phyloP scores from a whole-genome alignment of 176 grass and related monocot genomes.

The Pontederia crassipes region DNA sequence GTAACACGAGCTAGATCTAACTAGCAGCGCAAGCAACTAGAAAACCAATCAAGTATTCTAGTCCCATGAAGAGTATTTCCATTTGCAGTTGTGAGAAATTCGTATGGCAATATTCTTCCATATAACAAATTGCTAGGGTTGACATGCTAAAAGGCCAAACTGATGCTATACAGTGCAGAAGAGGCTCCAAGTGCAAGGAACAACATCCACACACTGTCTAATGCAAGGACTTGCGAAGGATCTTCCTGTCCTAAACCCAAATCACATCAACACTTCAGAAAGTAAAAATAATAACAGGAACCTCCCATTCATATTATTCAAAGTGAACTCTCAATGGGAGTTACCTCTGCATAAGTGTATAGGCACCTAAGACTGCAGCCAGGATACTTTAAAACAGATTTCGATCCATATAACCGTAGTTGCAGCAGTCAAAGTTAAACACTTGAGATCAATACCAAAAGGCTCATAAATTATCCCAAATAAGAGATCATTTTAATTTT shows the following conservation, averaged over 20 bases:
- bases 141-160: slow-evolving; percentile 26
- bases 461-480: not conserved
- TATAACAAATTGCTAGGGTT: slow-evolving; percentile 43
- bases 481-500: not conserved
- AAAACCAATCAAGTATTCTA: slow-evolving; percentile 61
- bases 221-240: slow-evolving; percentile 53
- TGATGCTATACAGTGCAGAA: slow-evolving; percentile 36
- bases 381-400: slow-evolving; percentile 90
- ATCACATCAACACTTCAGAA: slow-evolving; percentile 29
- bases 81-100: slow-evolving; percentile 34
- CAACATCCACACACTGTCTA: slow-evolving; percentile 73
- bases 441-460: slow-evolving; percentile 1
- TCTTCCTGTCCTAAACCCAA: slow-evolving; percentile 93
- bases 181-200: slow-evolving; percentile 62
- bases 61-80: slow-evolving; percentile 40
- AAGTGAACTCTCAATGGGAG: not conserved
- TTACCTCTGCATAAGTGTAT: slow-evolving; percentile 80
- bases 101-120: slow-evolving; percentile 29
- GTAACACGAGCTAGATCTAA: slow-evolving; percentile 15
- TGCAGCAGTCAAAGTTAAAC: slow-evolving; percentile 37
- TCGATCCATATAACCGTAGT: too few species aligned
- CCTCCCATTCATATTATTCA: not conserved
- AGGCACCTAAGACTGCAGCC: slow-evolving; percentile 79
- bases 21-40: slow-evolving; percentile 67
- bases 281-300: slow-evolving; percentile 13